These are phyloP conservation scores for Thyridium curvatum DNA, from an alignment of 2,329 filamentous ascomycete genomes.

Conservation along the genomic window DNA sequence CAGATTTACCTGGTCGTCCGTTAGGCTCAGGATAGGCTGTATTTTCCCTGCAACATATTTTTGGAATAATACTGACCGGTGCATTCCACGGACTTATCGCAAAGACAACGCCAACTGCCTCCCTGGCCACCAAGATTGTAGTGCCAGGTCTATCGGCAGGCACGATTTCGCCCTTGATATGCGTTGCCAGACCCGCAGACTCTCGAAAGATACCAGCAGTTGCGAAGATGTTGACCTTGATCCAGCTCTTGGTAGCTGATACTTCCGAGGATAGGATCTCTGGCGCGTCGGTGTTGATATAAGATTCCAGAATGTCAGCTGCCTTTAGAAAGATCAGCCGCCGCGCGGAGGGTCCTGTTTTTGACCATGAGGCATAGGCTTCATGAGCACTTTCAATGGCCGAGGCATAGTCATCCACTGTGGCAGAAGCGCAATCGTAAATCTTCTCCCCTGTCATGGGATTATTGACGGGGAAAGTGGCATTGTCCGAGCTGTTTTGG, in stretches of 20 bases:
- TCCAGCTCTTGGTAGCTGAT: slow-evolving; percentile 19
- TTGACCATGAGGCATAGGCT: slow-evolving; percentile 58
- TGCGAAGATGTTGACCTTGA: slow-evolving; percentile 26
- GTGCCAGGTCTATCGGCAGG: slow-evolving; percentile 37
- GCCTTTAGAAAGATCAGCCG: slow-evolving; percentile 58
- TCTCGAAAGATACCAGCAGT: slow-evolving; percentile 30
- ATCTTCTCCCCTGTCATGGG: slow-evolving; percentile 37
- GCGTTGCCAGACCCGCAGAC: slow-evolving; percentile 29
- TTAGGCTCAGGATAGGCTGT: slow-evolving; percentile 2
- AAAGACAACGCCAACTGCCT: slow-evolving; percentile 63
- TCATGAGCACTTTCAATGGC: slow-evolving; percentile 42
- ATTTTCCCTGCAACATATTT: neutral
- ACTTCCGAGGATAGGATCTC: slow-evolving; percentile 22
- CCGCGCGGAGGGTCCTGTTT: slow-evolving; percentile 46
- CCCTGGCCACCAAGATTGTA: slow-evolving; percentile 55
- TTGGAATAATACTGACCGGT: slow-evolving; percentile 9
- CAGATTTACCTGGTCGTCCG: slow-evolving; percentile 12
- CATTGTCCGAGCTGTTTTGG: slow-evolving; percentile 10
- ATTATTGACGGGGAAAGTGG: slow-evolving; percentile 18
- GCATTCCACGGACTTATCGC: slow-evolving; percentile 64
- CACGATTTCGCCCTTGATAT: slow-evolving; percentile 25
- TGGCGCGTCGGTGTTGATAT: slow-evolving; percentile 30
- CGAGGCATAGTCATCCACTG: slow-evolving; percentile 44
- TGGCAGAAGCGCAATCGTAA: slow-evolving; percentile 47
- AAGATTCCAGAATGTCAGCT: slow-evolving; percentile 49